Percentiles rank a stretch among this genome's conserved stretches.
Conservation (phyloP, 2,329 filamentous ascomycete species). For the Tolypocladium album region DNA sequence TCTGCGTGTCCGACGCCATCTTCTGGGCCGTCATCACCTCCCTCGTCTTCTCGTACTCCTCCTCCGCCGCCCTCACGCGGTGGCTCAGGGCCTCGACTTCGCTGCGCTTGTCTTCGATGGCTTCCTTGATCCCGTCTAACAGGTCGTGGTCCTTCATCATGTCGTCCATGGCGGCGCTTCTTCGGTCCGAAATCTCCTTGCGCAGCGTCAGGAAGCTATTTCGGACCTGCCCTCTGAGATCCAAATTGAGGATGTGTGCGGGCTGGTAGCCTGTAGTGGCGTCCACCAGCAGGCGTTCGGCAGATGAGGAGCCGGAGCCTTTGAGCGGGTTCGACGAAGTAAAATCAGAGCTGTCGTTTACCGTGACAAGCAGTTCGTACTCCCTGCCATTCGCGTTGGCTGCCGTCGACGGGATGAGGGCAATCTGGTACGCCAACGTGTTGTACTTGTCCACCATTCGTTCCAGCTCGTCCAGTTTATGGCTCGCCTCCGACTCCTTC, state of each 20-base stretch:
- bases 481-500: slow-evolving; percentile 78
- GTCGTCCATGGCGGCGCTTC: slow-evolving; percentile 70
- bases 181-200: slow-evolving; percentile 86
- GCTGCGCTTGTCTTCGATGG: slow-evolving; percentile 87
- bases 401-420: slow-evolving; percentile 75
- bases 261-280: slow-evolving; percentile 80
- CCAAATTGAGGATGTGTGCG: slow-evolving; percentile 76
- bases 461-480: slow-evolving; percentile 86
- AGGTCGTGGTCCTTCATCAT: slow-evolving; percentile 94
- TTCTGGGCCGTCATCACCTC: slow-evolving; percentile 81
- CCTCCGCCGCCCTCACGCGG: slow-evolving; percentile 74
- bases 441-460: slow-evolving; percentile 85
- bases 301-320: slow-evolving; percentile 31
- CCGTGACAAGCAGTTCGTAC: slow-evolving; percentile 75
- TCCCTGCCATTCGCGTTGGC: slow-evolving; percentile 76
- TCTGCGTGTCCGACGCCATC: slow-evolving; percentile 80
- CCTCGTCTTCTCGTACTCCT: slow-evolving; percentile 89
- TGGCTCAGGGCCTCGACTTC: slow-evolving; percentile 91
- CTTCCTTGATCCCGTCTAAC: slow-evolving; percentile 89
- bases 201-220: slow-evolving; percentile 65
- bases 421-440: slow-evolving; percentile 85
- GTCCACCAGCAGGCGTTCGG: slow-evolving; percentile 72
- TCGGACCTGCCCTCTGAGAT: slow-evolving; percentile 75
- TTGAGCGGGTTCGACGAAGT: slow-evolving; percentile 46
- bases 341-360: slow-evolving; percentile 71